Percentiles rank a stretch among this genome's conserved stretches.
Evolutionary conservation across 352 stramenopile genomes (phyloP).

Genomic region (Phytophthora colocasiae): DNA sequence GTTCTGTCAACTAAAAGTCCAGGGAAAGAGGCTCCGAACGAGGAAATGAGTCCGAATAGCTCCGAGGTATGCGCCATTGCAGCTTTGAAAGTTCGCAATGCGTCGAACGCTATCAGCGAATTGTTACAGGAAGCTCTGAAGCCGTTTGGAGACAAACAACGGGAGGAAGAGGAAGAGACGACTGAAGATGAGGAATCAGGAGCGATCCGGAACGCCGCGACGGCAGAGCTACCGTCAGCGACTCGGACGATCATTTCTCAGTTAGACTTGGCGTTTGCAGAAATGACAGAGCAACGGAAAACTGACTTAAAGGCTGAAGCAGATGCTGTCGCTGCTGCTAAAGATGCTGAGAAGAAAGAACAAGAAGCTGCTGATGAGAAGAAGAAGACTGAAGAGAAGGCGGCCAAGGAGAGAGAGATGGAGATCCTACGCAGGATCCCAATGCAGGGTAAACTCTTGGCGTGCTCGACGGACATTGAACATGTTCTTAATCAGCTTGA

Average conservation of each 20-base stretch:
- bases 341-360: conserved; percentile 51
- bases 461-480: conserved; percentile 52
- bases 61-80: conserved; percentile 5
- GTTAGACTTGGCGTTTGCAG: conserved; percentile 49
- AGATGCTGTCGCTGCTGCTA: conserved; percentile 33
- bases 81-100: conserved; percentile 40
- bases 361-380: conserved; percentile 48
- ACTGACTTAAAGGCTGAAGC: conserved; percentile 44
- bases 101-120: conserved; percentile 52
- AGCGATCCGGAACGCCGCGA: conserved; percentile 20
- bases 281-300: conserved; percentile 42
- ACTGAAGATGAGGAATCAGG: conserved; percentile 14
- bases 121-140: conserved; percentile 54
- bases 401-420: conserved; percentile 40
- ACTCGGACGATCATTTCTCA: conserved; percentile 54
- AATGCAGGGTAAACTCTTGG: conserved; percentile 52
- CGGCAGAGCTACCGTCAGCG: conserved; percentile 31
- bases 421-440: conserved; percentile 58
- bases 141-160: conserved; percentile 51
- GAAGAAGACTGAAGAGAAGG: conserved; percentile 42
- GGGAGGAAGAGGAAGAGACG: conserved; percentile 42
- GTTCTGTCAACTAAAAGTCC: conserved; percentile 17
- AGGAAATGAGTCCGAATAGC: conserved; percentile 6
- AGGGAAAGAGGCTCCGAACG: conserved; percentile 22
- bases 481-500: conserved; percentile 53